These are phyloP conservation scores for Chlamydomonas applanata DNA, from an alignment of 139 green algal species.

Conservation along the genomic window DNA sequence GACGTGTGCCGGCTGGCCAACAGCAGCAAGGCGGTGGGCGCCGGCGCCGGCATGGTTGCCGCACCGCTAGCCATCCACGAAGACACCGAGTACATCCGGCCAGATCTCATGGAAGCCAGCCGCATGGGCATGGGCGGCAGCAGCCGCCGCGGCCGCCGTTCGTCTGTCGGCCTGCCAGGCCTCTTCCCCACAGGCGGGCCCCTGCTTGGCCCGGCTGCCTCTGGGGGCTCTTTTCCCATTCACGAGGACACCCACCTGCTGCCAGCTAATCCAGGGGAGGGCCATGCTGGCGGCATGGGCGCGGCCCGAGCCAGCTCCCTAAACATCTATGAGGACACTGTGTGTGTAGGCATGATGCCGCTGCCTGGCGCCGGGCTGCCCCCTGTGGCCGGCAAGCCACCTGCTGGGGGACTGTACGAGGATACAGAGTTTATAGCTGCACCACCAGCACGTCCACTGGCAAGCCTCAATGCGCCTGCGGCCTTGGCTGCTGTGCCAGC, in stretches of 20 bases:
- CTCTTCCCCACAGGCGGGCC: not conserved
- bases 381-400: not conserved
- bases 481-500: no score
- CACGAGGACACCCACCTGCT: no score
- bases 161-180: not conserved
- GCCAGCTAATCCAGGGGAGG: slow-evolving; percentile 28
- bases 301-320: not conserved
- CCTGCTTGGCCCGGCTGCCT: not conserved
- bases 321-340: not conserved
- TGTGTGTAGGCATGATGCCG: not conserved
- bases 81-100: slow-evolving; percentile 35
- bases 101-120: not conserved
- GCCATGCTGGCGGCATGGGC: not conserved
- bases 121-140: not conserved
- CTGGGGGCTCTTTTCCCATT: slow-evolving; percentile 6
- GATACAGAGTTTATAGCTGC: slow-evolving; percentile 42
- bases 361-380: not conserved
- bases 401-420: slow-evolving; percentile 22
- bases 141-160: not conserved
- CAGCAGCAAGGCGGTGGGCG: not conserved
- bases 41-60: slow-evolving; percentile 7
- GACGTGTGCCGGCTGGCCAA: slow-evolving; percentile 49
- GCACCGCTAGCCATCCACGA: slow-evolving; percentile 19
- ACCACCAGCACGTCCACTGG: not conserved
- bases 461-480: no score